phyloP scores from a whole-genome alignment of 257 asterid species.

The Solanum sparsipilum region DNA sequence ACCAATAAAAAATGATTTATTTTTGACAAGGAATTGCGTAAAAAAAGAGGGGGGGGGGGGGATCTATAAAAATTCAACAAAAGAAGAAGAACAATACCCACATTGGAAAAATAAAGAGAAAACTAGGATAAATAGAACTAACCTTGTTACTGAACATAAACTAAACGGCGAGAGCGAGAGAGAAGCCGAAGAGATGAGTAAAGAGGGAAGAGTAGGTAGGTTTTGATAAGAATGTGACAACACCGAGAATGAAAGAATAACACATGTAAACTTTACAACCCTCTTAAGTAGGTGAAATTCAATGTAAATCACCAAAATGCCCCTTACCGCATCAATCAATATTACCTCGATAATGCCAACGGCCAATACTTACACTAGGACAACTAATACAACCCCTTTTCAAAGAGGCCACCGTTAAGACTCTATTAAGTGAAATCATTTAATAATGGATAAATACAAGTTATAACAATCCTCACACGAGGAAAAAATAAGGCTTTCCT shows the following conservation, averaged over 20 bases:
- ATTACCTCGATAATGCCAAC: background rate
- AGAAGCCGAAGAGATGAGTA: background rate
- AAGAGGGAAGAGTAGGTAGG: background rate
- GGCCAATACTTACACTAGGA: background rate
- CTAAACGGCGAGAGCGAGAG: background rate
- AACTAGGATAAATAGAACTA: background rate
- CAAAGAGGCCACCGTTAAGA: background rate
- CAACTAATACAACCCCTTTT: background rate
- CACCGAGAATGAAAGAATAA: background rate
- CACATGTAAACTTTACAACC: background rate
- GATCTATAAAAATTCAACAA: too few species aligned
- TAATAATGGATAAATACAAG: background rate
- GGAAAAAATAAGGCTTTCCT: background rate
- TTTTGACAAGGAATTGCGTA: too few species aligned
- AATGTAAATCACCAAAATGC: too few species aligned
- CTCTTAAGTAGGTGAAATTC: background rate
- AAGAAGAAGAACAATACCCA: too few species aligned
- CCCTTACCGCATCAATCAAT: background rate
- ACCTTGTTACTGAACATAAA: background rate
- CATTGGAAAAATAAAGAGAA: background rate
- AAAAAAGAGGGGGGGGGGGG: too few species aligned
- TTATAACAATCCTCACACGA: background rate
- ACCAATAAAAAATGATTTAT: too few species aligned
- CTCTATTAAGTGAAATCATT: background rate
- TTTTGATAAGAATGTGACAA: background rate